These are phyloP conservation scores for Oldenlandia corymbosa DNA, from an alignment of 257 asterid genomes.

Conservation along the genomic window DNA sequence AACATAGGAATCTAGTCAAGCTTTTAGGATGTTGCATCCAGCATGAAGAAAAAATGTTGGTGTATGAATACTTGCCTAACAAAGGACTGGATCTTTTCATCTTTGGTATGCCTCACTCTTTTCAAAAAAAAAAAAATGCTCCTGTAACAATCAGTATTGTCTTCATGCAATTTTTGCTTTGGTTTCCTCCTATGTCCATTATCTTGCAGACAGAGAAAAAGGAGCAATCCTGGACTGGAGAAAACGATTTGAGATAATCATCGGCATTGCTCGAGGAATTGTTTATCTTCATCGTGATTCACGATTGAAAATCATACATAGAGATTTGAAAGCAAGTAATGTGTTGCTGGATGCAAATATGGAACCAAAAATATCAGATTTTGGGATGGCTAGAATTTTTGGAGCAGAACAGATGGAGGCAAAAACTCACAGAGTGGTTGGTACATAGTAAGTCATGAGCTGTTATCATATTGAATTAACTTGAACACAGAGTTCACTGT, in stretches of 20 bases:
- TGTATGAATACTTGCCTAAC: conserved; percentile 31
- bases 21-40: conserved; percentile 29
- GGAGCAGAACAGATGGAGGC: conserved; percentile 25
- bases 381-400: conserved; percentile 37
- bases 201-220: conserved; percentile 18
- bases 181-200: not conserved
- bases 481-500: too few species aligned
- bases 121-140: too few species aligned
- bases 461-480: not conserved
- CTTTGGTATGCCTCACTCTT: conserved; percentile 20
- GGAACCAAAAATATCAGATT: conserved; percentile 40
- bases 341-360: conserved; percentile 24
- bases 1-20: conserved; percentile 33
- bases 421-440: conserved; percentile 29
- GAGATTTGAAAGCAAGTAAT: conserved; percentile 40
- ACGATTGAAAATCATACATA: conserved; percentile 33
- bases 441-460: conserved; percentile 31
- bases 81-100: conserved; percentile 31
- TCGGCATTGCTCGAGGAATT: conserved; percentile 30
- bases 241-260: conserved; percentile 24
- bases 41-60: conserved; percentile 26
- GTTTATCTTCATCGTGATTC: conserved; percentile 34
- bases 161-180: too few species aligned
- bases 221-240: conserved; percentile 22
- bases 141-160: not conserved